Base-by-base conservation (phyloP, 2,329 filamentous ascomycete genomes). In the Fusarium sacchari region DNA sequence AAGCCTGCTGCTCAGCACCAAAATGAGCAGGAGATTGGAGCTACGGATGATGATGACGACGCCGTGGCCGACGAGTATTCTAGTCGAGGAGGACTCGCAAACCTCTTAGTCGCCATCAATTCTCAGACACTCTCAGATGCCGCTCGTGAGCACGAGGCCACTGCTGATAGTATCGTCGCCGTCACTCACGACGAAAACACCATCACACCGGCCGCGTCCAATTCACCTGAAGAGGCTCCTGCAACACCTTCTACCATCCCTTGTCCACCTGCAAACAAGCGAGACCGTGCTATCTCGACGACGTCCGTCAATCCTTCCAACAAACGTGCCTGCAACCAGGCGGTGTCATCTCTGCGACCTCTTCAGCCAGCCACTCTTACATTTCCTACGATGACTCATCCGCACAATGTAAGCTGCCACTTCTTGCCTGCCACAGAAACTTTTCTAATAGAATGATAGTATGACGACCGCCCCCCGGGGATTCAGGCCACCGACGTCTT, bases 291-390 rank as follows among this genome's bases (percentile, higher is more conserved):
- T 14, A 11, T 15, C 30, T 55, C 50, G 5, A 15, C 26, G 11
- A 60, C 53, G 7, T n/a, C 36, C 4, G 11, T 10, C n/a, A 17
- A 43, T 32, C 30, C 18, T 9, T 28, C 39, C 12, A 60, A 32
- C 40, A 67, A 67, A 15, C 62, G 64, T 22, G 34, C 26, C 37
- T 37, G 62, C 24, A 36, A 39, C 28, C 39, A 40, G n/a, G 13
- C 17, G 4, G 15, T 7, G 11, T 30, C 49, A 36, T 24, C 22
- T 8, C 20, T 8, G 10, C 59, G n/a, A 17, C 39, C 22, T 28
- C 11, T 28, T 2, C 10, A 28, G 8, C 11, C 14, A 12, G 14
- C 15, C 7, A 7, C 8, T 49, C 30, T 1, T 11, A 4, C 24
- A 14, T 3, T 24, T 28, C 36, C 10, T 7, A 5, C 20, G 5